Base-by-base conservation (phyloP, 2,329 filamentous ascomycete species). In the Hymenoscyphus salicellus region DNA sequence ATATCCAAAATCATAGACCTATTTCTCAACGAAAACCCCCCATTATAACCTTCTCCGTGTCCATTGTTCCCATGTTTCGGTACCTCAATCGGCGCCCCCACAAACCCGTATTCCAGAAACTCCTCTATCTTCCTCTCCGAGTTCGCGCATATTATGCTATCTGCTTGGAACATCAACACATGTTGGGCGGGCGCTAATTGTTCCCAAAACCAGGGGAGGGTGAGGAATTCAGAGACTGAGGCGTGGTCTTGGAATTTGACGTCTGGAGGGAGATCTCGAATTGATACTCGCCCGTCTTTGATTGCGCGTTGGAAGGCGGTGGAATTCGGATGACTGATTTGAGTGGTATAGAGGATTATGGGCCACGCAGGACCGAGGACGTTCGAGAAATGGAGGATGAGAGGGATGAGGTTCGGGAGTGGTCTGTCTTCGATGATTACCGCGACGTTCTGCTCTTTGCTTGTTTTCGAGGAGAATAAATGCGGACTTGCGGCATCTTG, bases 341-440 rank as follows among this genome's bases (percentile, higher is more conserved):
- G 63, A 1, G 74, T 70, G 0, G 79, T 80, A 67, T 75, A 78
- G 52, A 79, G 72, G 23, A 79, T 72, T 23, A 81, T 74, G 11
- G 78, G 78, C 78, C 78, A 81, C 4, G 66, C 65, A 30, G 78
- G 77, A 1, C 78, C 79, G 11, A 81, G 75, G 14, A 78, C 73
- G 16, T 71, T 63, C 26, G 72, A 69, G 65, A 75, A 78, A 65
- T 78, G 75, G 23, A 78, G 66, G 17, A 78, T 66, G 16, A 77
- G 63, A 2, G 76, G 76, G 16, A 75, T 64, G 7, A 78, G 69
- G 32, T 70, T 71, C 14, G 66, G 38, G 6, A 74, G 62, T 4
- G 73, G 71, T 32, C 73, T 68, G 33, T 71, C 72, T 65, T 77
- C 76, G 56, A 76, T 72, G 17, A 77, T 76, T 0, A 73, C 71